Evolutionary conservation across 2,329 filamentous ascomycete genomes (phyloP).

Genomic region (Nigrospora oryzae): DNA sequence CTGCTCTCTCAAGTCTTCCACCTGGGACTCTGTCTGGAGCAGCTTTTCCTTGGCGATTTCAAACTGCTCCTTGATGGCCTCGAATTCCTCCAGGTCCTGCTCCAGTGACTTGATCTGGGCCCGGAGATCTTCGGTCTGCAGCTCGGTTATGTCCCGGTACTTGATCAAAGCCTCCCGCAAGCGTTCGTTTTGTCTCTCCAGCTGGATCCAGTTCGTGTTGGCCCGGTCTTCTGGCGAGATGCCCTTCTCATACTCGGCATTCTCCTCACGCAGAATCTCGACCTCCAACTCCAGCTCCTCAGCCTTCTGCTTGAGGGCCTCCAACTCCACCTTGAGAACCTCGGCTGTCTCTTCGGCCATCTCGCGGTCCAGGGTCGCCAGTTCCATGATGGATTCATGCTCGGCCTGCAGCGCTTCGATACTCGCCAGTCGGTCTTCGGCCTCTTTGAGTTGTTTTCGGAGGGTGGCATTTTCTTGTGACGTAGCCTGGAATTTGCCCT

Average conservation of each 20-base stretch:
- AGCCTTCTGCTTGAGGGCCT: conserved; percentile 62
- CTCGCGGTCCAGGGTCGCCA: conserved; percentile 82
- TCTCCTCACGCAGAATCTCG: conserved; percentile 81
- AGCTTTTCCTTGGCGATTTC: conserved; percentile 66
- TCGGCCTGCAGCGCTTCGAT: conserved; percentile 72
- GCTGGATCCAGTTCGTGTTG: conserved; percentile 80
- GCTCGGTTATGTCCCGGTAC: conserved; percentile 78
- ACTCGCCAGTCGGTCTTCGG: conserved; percentile 58
- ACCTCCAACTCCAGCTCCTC: conserved; percentile 86
- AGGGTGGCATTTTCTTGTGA: conserved; percentile 72
- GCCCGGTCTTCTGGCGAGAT: conserved; percentile 84
- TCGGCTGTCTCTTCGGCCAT: conserved; percentile 95
- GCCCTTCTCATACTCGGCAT: conserved; percentile 71
- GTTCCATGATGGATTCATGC: conserved; percentile 76
- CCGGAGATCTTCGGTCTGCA: conserved; percentile 72
- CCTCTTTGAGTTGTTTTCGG: conserved; percentile 69
- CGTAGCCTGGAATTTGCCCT: conserved; percentile 79
- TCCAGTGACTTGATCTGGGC: conserved; percentile 68
- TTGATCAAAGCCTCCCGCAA: conserved; percentile 77
- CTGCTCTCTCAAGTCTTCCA: conserved; percentile 83
- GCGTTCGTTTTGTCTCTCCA: conserved; percentile 85
- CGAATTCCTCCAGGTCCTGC: conserved; percentile 62
- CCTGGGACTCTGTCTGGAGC: conserved; percentile 60
- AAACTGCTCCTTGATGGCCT: conserved; percentile 59
- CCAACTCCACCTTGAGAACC: conserved; percentile 69